These are phyloP conservation scores for Neoboletus magnificus DNA, from an alignment of 768 basidiomycete species.

Conservation along the genomic window DNA sequence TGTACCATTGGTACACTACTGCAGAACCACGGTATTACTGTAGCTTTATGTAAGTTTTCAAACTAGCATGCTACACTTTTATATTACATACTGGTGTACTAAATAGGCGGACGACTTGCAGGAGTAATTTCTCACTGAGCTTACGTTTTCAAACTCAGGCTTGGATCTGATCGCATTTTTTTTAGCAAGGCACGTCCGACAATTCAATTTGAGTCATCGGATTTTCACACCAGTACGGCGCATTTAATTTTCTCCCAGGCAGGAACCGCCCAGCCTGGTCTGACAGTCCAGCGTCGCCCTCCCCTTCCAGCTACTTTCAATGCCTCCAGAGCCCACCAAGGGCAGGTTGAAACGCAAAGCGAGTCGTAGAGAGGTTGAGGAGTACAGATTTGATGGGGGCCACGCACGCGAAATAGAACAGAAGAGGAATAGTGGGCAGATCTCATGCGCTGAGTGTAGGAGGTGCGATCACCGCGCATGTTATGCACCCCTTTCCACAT, in stretches of 20 bases:
- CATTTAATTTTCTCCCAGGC: constrained; percentile 26
- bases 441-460: constrained; percentile 81
- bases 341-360: constrained; percentile 47
- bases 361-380: constrained; percentile 49
- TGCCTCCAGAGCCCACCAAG: constrained; percentile 58
- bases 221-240: constrained; percentile 30
- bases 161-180: not conserved
- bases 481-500: constrained; percentile 19
- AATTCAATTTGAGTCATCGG: constrained; percentile 14
- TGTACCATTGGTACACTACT: too few relatives aligned
- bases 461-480: constrained; percentile 58
- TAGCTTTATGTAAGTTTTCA: not conserved
- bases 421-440: constrained; percentile 72
- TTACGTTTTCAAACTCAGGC: not conserved
- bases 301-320: constrained; percentile 23
- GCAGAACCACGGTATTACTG: too few relatives aligned
- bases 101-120: too few relatives aligned
- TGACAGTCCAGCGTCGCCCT: constrained; percentile 2
- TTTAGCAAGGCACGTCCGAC: constrained; percentile 1
- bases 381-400: constrained; percentile 47
- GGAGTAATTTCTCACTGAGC: not conserved
- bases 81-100: too few relatives aligned
- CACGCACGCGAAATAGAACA: constrained; percentile 68
- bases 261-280: constrained; percentile 13
- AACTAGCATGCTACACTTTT: not conserved